Percentiles rank a stretch among this genome's conserved stretches.
Evolutionary conservation across 208 protist genomes (phyloP).

Genomic region (Leishmania tropica): DNA sequence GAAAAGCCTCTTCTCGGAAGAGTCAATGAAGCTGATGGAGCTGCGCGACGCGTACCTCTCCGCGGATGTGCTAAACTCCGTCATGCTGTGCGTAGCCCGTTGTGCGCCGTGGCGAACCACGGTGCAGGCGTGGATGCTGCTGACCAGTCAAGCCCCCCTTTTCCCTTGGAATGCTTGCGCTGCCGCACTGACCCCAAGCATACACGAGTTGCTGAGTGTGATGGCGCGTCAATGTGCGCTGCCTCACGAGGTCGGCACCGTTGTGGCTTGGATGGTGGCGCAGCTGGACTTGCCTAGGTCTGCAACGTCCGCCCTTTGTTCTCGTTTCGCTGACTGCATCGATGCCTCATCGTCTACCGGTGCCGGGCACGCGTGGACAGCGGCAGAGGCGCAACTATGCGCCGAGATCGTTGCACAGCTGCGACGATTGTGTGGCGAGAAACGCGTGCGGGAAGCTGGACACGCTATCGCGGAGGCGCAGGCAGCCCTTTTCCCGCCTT

Average conservation of each 20-base stretch:
- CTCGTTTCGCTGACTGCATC: constrained; percentile 14
- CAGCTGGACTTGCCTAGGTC: constrained; percentile 16
- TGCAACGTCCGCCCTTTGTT: constrained; percentile 7
- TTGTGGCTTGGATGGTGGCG: constrained; percentile 15
- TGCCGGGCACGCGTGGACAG: constrained; percentile 13
- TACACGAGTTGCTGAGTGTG: constrained; percentile 18
- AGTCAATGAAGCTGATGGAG: constrained; percentile 12
- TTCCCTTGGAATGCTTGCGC: constrained; percentile 10
- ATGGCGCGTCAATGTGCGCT: constrained; percentile 33
- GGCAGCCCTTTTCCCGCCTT: not conserved
- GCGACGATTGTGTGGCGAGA: constrained; percentile 23
- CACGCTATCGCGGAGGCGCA: constrained; percentile 17
- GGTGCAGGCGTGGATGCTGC: constrained; percentile 30
- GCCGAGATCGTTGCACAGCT: constrained; percentile 17
- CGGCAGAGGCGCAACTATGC: constrained; percentile 27
- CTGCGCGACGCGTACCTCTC: constrained; percentile 24
- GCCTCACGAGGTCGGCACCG: constrained; percentile 31
- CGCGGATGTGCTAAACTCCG: constrained; percentile 11
- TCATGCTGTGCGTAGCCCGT: constrained; percentile 25
- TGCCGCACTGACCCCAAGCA: not conserved
- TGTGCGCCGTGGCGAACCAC: constrained; percentile 36
- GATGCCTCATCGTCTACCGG: not conserved
- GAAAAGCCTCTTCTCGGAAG: constrained; percentile 4
- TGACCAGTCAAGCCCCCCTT: constrained; percentile 21
- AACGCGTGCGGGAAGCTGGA: constrained; percentile 33